Percentiles rank a stretch among this genome's conserved stretches.
These are phyloP conservation scores for Penicillium pancosmium DNA, from an alignment of 495 filamentous ascomycete species.

Conservation along the genomic window DNA sequence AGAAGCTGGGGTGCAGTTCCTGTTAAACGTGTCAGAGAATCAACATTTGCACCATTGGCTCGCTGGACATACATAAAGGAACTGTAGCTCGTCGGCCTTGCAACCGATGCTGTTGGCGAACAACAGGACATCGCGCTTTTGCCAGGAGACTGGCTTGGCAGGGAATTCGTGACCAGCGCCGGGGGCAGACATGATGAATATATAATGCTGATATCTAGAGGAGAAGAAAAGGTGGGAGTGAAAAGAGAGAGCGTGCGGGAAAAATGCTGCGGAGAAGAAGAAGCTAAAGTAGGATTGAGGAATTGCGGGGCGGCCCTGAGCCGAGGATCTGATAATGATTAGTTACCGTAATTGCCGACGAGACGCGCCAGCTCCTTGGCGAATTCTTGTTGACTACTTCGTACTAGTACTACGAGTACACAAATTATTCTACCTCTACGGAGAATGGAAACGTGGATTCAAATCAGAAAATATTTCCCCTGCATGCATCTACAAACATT, in stretches of 20 bases:
- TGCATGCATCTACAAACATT: slow-evolving; percentile 2
- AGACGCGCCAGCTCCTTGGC: slow-evolving; percentile 15
- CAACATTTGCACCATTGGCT: slow-evolving; percentile 19
- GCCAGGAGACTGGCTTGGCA: slow-evolving; percentile 71
- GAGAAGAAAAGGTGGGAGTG: slow-evolving; percentile 2
- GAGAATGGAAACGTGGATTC: background rate
- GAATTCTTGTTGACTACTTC: slow-evolving; percentile 3
- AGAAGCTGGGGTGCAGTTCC: slow-evolving; percentile 82
- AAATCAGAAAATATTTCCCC: background rate
- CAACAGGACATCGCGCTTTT: slow-evolving; percentile 82
- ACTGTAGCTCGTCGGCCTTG: slow-evolving; percentile 84
- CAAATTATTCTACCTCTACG: too few relatives aligned
- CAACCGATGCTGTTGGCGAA: slow-evolving; percentile 87
- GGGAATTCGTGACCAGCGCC: slow-evolving; percentile 82
- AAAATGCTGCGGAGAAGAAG: slow-evolving; percentile 2
- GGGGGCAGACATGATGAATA: slow-evolving; percentile 52
- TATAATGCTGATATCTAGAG: background rate
- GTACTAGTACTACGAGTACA: background rate
- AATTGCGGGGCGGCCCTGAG: slow-evolving; percentile 31
- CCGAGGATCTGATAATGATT: slow-evolving; percentile 39
- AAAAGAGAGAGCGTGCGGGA: background rate
- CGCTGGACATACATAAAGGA: slow-evolving; percentile 69
- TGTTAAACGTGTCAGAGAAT: slow-evolving; percentile 32
- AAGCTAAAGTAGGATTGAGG: slow-evolving; percentile 24
- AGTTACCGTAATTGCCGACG: slow-evolving; percentile 23